Evolutionary conservation across 345 rosid genomes (phyloP).

Genomic region (Bruguiera parviflora): DNA sequence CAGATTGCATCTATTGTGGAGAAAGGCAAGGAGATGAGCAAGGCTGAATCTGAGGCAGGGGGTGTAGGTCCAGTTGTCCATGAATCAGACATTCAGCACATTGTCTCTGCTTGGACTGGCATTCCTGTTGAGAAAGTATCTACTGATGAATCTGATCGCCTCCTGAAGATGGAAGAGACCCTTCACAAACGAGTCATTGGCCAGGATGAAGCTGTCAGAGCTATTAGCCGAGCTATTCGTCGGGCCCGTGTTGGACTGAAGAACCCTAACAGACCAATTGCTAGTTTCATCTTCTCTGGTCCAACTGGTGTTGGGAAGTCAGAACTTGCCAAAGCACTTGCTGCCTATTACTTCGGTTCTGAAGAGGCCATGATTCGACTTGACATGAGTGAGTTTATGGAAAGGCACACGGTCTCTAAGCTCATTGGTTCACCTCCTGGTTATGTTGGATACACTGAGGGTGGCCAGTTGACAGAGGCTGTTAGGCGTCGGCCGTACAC

Average conservation of each 20-base stretch:
- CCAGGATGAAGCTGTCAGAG: slow-evolving; percentile 97
- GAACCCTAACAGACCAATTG: slow-evolving; percentile 92
- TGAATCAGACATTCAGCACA: slow-evolving; percentile 91
- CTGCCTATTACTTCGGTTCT: slow-evolving; percentile 95
- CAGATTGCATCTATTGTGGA: slow-evolving; percentile 78
- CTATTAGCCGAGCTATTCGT: slow-evolving; percentile 97
- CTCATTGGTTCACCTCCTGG: slow-evolving; percentile 99
- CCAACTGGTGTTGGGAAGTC: slow-evolving; percentile 99
- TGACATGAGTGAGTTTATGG: slow-evolving; percentile 99
- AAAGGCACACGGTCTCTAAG: slow-evolving; percentile 92
- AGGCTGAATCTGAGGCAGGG: slow-evolving; percentile 89
- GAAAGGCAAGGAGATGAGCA: slow-evolving; percentile 90
- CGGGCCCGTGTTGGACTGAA: slow-evolving; percentile 99
- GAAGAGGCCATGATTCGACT: slow-evolving; percentile 98
- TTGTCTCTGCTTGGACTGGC: slow-evolving; percentile 94
- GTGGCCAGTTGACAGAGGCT: slow-evolving; percentile 97
- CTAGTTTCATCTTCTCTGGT: slow-evolving; percentile 99
- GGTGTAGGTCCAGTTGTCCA: slow-evolving; percentile 81
- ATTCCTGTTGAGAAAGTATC: slow-evolving; percentile 99
- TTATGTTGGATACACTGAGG: slow-evolving; percentile 96
- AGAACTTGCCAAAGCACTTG: slow-evolving; percentile 95
- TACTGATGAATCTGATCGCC: slow-evolving; percentile 90
- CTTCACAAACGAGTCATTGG: slow-evolving; percentile 91
- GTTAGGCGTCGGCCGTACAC: slow-evolving; percentile 96
- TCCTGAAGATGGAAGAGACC: slow-evolving; percentile 93